Evolutionary conservation across 2,329 filamentous ascomycete species (phyloP), one percentile per base, ranked within the genome.

Genomic region (Chaetomium strumarium): DNA sequence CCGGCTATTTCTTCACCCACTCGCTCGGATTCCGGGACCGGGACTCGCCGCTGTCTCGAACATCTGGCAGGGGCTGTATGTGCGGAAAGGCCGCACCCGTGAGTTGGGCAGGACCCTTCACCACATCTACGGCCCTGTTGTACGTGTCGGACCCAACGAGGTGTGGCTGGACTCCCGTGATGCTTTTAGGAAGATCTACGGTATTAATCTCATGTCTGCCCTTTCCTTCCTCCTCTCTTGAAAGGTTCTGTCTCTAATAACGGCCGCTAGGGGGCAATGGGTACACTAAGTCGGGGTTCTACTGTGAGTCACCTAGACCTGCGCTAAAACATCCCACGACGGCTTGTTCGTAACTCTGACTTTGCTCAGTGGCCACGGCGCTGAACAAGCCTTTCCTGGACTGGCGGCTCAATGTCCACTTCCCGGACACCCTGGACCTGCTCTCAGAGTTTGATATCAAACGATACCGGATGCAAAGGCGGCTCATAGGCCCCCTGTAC

Each of bases 111-210:
- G 66, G 59, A 67, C 64, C 0, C 56, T 80, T n/a, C 77, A 80
- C 50, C 53, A 58, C 0, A 62, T 53, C 11, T 79, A 80, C 53
- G 78, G 78, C 0, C 70, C 74, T 0, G 65, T 71, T 2, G 78
- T 81, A n/a, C 70, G 78, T 0, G 71, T 81, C 8, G 75, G 75
- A 0, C 78, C 78, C 0, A 71, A 78, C 33, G 77, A 80, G 59
- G 68, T 81, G 6, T 80, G 77, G 73, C 74, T 79, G 29, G 65
- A 74, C 52, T 75, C 70, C 2, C 67, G 62, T 19, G 74, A 77
- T 44, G 77, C 72, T 0, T 77, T 74, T 53, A 70, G 70, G 50
- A 58, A 65, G 1, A 75, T 78, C 8, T 80, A 79, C 61, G 66
- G 75, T 76, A 55, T 11, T 34, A 2, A 16, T 19, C 7, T 37